Evolutionary conservation across 1,284 basidiomycete species (phyloP), one percentile per base, ranked within the genome.

Genomic region (Cystobasidium pallidum): DNA sequence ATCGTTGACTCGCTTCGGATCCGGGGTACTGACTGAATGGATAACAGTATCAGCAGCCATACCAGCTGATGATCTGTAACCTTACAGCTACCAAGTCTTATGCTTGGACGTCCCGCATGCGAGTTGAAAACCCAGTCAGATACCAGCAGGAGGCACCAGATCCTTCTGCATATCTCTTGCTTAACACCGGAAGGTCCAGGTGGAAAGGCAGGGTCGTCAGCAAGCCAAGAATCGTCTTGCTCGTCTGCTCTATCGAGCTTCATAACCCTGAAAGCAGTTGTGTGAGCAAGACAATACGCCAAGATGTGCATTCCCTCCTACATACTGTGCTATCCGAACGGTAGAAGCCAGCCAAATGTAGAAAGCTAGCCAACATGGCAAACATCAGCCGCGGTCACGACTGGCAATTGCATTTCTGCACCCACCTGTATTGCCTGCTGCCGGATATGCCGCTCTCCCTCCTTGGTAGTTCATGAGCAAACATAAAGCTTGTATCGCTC

Each of bases 71-170:
- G n/a, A 26, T 3, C 19, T 8, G 24, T 2, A 41, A 17, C 7
- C 58, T 43, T 45, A 61, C 58, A 61, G 24, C 30, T 41, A 15
- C 58, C 58, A 6, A 45, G n/a, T 8, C 19, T 10, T 39, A 61
- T 61, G 26, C 58, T 43, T 11, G 58, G 58, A 17, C 58, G 13
- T 21, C 58, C 58, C 11, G 21, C 58, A 45, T 61, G 58, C 10
- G 58, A 61, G 58, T 61, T 61, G 58, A 61, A 61, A 11, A 61
- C 58, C 58, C 58, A 61, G n/a, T 61, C 58, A 19, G 58, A 61
- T 15, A 61, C 58, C 8, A 61, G 58, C 34, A 61, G 58, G 34
- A 61, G 58, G 7, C n/a, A 41, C 58, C 58, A 61, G 1, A 61
- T 61, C 39, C 58, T n/a, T 6, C 58, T 6, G 32, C 58, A 61